A percentile compares a stretch with the other conserved stretches of the same genome.
Conservation (phyloP, 2,329 filamentous ascomycete genomes). For the Cercospora brassicicola region DNA sequence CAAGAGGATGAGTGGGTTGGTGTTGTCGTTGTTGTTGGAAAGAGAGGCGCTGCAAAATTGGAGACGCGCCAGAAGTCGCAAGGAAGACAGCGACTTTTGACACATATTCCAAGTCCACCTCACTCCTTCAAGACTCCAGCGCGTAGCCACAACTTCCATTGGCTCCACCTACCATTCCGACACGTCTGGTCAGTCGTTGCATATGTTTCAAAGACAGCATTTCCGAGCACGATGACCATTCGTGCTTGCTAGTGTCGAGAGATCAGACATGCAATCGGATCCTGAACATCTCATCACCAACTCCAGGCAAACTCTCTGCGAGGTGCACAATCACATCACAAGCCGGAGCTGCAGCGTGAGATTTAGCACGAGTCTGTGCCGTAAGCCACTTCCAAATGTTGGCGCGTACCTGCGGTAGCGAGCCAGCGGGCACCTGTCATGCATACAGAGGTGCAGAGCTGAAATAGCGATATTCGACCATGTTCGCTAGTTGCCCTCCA, state of each 20-base stretch:
- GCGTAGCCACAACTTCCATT: slow-evolving; percentile 11
- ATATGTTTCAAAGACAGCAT: slow-evolving; percentile 13
- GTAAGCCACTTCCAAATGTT: neutral
- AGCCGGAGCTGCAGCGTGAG: slow-evolving; percentile 3
- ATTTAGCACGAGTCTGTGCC: slow-evolving; percentile 7
- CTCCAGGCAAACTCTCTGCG: neutral
- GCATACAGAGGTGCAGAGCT: neutral
- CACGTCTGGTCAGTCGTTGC: slow-evolving; percentile 11
- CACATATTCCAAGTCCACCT: neutral
- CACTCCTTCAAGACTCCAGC: neutral
- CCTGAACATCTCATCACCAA: neutral
- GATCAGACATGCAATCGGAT: neutral
- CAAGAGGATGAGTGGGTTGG: neutral
- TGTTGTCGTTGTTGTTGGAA: neutral
- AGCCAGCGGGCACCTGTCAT: neutral
- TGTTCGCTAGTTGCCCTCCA: neutral
- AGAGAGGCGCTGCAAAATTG: neutral
- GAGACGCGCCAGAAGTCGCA: neutral
- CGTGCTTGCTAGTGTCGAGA: neutral
- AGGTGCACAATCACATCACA: neutral
- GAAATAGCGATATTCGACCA: neutral
- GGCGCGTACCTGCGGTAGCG: slow-evolving; percentile 10
- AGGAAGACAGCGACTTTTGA: neutral
- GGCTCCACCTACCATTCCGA: neutral
- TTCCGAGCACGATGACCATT: slow-evolving; percentile 11